phyloP scores from a whole-genome alignment of 331 rosid genomes.

The Malus hybrid region DNA sequence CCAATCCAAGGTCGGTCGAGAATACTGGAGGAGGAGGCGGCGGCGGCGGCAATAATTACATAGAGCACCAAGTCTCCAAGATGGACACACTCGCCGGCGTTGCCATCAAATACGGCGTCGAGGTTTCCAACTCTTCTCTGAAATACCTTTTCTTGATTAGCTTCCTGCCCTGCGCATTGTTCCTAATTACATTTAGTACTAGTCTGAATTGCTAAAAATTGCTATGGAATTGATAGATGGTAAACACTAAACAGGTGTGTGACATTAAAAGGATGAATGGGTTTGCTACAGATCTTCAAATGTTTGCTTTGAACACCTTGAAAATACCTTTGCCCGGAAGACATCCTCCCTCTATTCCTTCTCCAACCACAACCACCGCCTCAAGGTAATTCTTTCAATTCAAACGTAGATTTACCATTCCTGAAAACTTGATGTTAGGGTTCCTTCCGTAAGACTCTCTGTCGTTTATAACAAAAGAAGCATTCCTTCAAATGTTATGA shows the following conservation, averaged over 20 bases:
- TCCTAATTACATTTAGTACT: not conserved
- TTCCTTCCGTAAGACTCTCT: not conserved
- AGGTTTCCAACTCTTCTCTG: conserved; percentile 35
- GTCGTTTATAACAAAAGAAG: not conserved
- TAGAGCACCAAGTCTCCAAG: conserved; percentile 69
- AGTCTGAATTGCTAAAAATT: not conserved
- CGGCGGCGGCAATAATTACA: conserved; percentile 25
- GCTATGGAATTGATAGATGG: not conserved
- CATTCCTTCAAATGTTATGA: not conserved
- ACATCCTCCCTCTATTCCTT: conserved; percentile 53
- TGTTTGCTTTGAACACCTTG: conserved; percentile 74
- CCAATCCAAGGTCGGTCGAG: not conserved
- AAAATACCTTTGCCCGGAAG: conserved; percentile 84
- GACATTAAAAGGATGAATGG: conserved; percentile 84
- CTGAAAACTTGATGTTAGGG: not conserved
- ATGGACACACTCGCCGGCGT: conserved; percentile 84
- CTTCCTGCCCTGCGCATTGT: not conserved
- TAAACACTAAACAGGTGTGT: conserved; percentile 44
- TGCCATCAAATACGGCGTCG: conserved; percentile 89
- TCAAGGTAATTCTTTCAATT: not conserved
- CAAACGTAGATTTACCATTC: not conserved
- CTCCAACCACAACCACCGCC: not conserved
- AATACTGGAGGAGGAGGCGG: not conserved
- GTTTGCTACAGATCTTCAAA: conserved; percentile 76
- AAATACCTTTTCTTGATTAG: not conserved